A percentile compares a stretch with the other conserved stretches of the same genome.
These are phyloP conservation scores for Elongisporangium anandrum DNA, from an alignment of 352 stramenopile genomes.

Conservation along the genomic window DNA sequence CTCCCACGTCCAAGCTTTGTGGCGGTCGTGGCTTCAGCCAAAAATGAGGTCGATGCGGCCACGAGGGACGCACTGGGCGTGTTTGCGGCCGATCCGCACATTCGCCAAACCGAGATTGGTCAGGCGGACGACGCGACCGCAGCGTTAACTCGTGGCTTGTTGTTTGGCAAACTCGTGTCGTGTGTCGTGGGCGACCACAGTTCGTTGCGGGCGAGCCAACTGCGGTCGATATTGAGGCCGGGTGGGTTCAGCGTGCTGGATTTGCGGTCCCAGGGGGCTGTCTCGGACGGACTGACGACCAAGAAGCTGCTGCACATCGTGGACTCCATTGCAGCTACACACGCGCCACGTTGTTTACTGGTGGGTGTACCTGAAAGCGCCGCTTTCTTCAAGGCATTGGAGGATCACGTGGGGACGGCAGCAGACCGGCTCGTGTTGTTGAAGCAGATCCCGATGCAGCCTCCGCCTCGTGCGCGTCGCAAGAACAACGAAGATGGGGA, in stretches of 20 bases:
- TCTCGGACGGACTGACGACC: background rate
- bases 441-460: conserved; percentile 21
- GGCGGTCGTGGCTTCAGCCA: background rate
- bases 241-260: conserved; percentile 23
- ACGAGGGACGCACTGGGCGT: background rate
- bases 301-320: conserved; percentile 5
- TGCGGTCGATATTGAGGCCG: conserved; percentile 13
- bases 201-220: conserved; percentile 8
- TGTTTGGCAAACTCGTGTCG: conserved; percentile 32
- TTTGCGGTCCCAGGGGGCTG: conserved; percentile 1
- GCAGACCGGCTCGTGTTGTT: conserved; percentile 36
- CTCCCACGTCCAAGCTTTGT: background rate
- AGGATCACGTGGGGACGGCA: conserved; percentile 20
- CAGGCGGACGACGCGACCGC: conserved; percentile 20
- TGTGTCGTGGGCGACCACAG: conserved; percentile 19
- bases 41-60: background rate
- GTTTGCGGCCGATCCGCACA: background rate
- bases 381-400: conserved; percentile 29
- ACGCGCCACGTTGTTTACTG: conserved; percentile 28
- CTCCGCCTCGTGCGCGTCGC: conserved; percentile 8
- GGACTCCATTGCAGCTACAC: conserved; percentile 15
- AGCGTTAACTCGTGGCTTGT: conserved; percentile 12
- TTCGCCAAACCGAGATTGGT: conserved; percentile 12
- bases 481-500: conserved; percentile 11
- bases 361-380: conserved; percentile 17